Percentiles rank a stretch among this genome's conserved stretches.
Conservation (phyloP, 306 rosid genomes). For the Quercus agrifolia region DNA sequence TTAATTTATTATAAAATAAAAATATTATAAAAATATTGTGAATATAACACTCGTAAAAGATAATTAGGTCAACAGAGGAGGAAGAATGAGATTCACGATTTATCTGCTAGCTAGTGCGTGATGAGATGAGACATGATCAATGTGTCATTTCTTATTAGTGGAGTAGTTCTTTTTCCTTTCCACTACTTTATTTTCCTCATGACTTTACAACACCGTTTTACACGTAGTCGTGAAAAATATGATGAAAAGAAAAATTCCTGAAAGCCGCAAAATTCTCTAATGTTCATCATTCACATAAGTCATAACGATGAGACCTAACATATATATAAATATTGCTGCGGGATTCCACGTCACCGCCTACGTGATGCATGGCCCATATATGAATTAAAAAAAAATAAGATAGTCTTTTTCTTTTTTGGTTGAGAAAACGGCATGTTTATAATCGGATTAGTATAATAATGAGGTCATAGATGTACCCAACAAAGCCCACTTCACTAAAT, state of each 20-base stretch:
- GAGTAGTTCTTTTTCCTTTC: too few species aligned
- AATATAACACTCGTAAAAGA: rapidly evolving
- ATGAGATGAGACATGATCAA: too few species aligned
- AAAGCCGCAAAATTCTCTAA: too few species aligned
- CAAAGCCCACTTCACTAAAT: background rate
- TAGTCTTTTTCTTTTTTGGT: background rate
- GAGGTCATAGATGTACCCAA: background rate
- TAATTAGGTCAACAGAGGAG: too few species aligned
- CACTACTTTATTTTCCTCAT: too few species aligned
- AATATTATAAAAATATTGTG: rapidly evolving
- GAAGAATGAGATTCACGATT: too few species aligned
- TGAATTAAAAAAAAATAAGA: background rate
- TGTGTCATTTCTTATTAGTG: too few species aligned
- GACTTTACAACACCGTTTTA: too few species aligned
- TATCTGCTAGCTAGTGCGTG: too few species aligned
- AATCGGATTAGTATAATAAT: background rate
- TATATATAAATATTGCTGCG: background rate
- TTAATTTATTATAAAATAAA: too few species aligned
- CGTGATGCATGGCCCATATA: constrained; percentile 15
- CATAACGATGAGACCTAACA: background rate
- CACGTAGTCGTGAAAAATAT: too few species aligned
- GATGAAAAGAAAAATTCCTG: too few species aligned
- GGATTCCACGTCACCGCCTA: constrained; percentile 34
- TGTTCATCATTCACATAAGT: background rate
- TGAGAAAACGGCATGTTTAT: background rate